Evolutionary conservation across 2,329 filamentous ascomycete species (phyloP).

Genomic region (Verticillium isaacii): DNA sequence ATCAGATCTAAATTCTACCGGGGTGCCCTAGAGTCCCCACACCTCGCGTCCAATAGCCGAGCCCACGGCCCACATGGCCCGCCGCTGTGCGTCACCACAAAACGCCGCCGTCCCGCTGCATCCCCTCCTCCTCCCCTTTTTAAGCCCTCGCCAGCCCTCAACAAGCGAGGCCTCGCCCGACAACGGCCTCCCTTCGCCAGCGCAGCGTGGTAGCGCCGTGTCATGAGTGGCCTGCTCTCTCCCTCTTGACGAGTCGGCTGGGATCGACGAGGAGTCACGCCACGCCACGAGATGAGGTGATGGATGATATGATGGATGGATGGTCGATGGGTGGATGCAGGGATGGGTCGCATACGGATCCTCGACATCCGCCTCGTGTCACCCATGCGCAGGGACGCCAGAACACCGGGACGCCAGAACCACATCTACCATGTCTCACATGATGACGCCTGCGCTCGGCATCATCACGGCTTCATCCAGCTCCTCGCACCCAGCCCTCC

Average conservation of each 20-base stretch:
- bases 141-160: background rate
- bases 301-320: no score
- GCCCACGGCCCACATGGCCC: background rate
- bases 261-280: no score
- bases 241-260: background rate
- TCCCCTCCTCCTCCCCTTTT: background rate
- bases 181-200: background rate
- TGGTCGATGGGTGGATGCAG: no score
- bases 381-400: background rate
- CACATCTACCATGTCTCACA: background rate
- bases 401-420: background rate
- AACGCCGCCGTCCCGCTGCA: background rate
- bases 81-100: background rate
- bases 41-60: background rate
- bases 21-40: background rate
- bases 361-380: background rate
- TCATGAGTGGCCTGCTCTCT: background rate
- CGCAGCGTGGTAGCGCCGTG: background rate
- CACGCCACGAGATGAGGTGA: no score
- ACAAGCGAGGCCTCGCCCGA: background rate
- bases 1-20: constrained; percentile 1
- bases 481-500: background rate
- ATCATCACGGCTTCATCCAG: background rate
- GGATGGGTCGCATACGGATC: no score
- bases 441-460: background rate